Evolutionary conservation across 2,329 filamentous ascomycete genomes (phyloP), one percentile per base, ranked within the genome.

Genomic region (Ceratocystis cacaofunesta): DNA sequence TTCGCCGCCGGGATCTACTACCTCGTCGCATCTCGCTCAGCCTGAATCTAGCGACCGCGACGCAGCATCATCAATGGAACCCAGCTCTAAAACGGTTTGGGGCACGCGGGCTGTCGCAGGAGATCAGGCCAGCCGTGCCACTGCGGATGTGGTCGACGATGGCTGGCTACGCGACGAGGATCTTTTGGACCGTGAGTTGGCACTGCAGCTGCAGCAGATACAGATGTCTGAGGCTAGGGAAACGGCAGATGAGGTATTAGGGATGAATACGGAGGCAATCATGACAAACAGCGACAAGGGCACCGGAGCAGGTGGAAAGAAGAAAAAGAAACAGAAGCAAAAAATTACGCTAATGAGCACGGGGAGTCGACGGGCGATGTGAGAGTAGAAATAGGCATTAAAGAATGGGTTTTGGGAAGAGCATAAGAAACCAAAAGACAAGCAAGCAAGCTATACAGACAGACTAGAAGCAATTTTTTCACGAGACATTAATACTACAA

Each of bases 101-200:
- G 92, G 92, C n/a, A 97, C 92, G 0, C 80, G 83, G 2, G 84
- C 82, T 0, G 77, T 95, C 25, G 77, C 84, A 0, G 76, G 76
- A 0, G 85, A 84, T 2, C 84, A 85, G 1, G 80, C 82, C 10
- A 32, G 68, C 3, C 66, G 64, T 8, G 41, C 48, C 12, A 44
- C 65, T 62, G 44, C 63, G 61, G 48, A 30, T 62, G 10, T 74
- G 75, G 67, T 74, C 1, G 84, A 91, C 68, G 92, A 96, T 72
- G 92, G 92, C 0, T 96, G 92, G 92, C 77, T 92, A 17, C 86
- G 89, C 70, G 90, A 86, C 1, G 89, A 95, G 71, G 85, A 87
- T 66, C 73, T 95, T 17, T 78, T 75, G 0, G 76, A 77, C 3
- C 80, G 83, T 1, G 87, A 90, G 65, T 71, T 86, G 4, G 78